Base-by-base conservation (phyloP, 192 early-diverging fungal genomes). In the Anaeromyces robustus region DNA sequence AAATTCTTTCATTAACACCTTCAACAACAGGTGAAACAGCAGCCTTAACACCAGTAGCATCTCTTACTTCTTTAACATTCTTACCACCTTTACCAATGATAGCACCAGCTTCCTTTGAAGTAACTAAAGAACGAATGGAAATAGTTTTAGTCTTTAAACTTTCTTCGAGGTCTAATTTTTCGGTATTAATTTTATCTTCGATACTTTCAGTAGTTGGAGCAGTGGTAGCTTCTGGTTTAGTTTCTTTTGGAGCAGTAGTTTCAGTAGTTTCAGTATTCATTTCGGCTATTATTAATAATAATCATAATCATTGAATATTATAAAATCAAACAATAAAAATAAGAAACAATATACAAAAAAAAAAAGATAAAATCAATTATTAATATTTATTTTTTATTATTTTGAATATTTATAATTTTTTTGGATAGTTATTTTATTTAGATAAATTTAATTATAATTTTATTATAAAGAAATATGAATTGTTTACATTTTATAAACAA, bases 11-110 rank as follows among this genome's bases (percentile, higher is more conserved):
- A 80, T 91, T 90, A 81, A 96, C 94, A 82, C 93, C 93, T 59
- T 92, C 90, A 28, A 96, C 92, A 16, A 93, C 92, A 85, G 95
- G 96, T 80, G 94, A 95, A 81, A 99, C 96, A 78, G 93, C 95
- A 30, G 97, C 95, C 81, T 93, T 94, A 81, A 96, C 95, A 82
- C 94, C 94, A 80, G 93, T 93, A 31, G 84, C 86, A 30, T 94
- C 92, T 79, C 97, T 90, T 79, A 99, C 89, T 78, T 96, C 94
- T 32, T 93, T 93, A 12, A 37, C 30, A 37, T 78, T 78, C 9
- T 31, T 78, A 22, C 30, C 78, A 18, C 78, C 43, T 22, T 52
- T 52, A 52, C 43, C 43, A 52, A 52, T 52, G 43, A 52, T 52
- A 52, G 43, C 43, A 52, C 43, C 43, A 52, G 43, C 43, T 52